Base-by-base conservation (phyloP, 331 rosid genomes). In the Malus hybrid region DNA sequence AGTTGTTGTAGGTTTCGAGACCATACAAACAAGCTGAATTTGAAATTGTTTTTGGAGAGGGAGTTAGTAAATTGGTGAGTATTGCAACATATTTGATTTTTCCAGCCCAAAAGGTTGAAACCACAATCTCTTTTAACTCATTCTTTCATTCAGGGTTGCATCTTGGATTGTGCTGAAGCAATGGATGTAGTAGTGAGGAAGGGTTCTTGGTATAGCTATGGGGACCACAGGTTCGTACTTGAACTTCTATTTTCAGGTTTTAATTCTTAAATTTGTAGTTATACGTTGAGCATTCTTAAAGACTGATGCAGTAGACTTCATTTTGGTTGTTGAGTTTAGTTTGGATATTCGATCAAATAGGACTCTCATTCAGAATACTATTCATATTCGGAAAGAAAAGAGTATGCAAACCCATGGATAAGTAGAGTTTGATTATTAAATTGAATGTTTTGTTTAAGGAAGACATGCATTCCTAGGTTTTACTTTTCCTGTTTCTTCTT, bases 21-120 rank as follows among this genome's bases (percentile, higher is more conserved):
- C 99, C 99, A 44, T 94, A 94, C 92, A 94, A 90, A 85, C 85
- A 90, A 82, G 99, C 99, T 61, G 99, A 94, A 74, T 92, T 94
- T 74, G 99, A 94, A 83, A 94, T 92, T 77, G 87, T 92, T 64
- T 94, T 94, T 77, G 99, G 99, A 55, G 99, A 94, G 87, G 99
- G 99, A 71, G 88, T 90, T 46, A 70, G 91, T 77, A 85, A 90
- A 83, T 82, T 89, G 97, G 99, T 94, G 22, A 81, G 93, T 77
- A 63, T 68, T 73, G 28, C 34, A 32, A 44, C 55, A 28, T 44
- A 42, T 66, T 19, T 36, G 26, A 76, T 56, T 34, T 74, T 39
- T 12, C 69, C 69, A 61, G 66, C 67, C 33, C 30, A 39, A 29
- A 56, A n/a, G 39, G 66, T 9, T 24, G 14, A 57, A 75, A 32